Evolutionary conservation across 305 asterid species (phyloP).

Genomic region (Solanum hybrid): DNA sequence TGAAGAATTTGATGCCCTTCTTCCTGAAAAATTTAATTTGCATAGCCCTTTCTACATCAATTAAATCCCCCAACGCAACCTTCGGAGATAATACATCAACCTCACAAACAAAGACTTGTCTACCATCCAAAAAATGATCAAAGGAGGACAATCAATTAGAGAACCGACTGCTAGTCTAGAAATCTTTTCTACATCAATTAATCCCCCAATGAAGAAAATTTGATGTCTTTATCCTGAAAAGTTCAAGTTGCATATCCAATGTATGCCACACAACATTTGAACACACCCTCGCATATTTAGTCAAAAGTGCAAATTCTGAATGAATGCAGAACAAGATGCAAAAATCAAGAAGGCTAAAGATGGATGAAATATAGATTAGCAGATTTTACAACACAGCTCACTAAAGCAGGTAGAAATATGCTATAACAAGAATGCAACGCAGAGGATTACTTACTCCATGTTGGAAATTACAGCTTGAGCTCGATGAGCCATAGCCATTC

Average conservation of each 20-base stretch:
- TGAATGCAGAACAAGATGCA: not conserved
- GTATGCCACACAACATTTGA: not conserved
- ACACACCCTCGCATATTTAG: not conserved
- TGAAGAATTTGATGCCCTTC: not conserved
- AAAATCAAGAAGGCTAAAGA: not conserved
- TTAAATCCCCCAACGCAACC: not conserved
- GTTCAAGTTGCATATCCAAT: not conserved
- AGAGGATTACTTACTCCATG: slow-evolving; percentile 75
- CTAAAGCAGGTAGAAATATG: not conserved
- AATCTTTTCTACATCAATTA: not conserved
- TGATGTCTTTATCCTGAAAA: not conserved
- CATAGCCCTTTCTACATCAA: not conserved
- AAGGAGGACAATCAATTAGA: not conserved
- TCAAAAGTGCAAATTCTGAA: not conserved
- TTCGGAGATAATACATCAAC: not conserved
- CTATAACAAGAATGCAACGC: not conserved
- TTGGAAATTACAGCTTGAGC: slow-evolving; percentile 95
- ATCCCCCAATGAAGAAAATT: not conserved
- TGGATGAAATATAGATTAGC: not conserved
- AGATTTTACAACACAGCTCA: not conserved
- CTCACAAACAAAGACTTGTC: slow-evolving; percentile 1
- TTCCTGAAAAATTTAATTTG: not conserved
- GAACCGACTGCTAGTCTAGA: not conserved
- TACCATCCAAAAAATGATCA: not conserved
- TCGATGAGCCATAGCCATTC: slow-evolving; percentile 97